Base-by-base conservation (phyloP, 495 filamentous ascomycete species). In the Margaritispora aquatica region DNA sequence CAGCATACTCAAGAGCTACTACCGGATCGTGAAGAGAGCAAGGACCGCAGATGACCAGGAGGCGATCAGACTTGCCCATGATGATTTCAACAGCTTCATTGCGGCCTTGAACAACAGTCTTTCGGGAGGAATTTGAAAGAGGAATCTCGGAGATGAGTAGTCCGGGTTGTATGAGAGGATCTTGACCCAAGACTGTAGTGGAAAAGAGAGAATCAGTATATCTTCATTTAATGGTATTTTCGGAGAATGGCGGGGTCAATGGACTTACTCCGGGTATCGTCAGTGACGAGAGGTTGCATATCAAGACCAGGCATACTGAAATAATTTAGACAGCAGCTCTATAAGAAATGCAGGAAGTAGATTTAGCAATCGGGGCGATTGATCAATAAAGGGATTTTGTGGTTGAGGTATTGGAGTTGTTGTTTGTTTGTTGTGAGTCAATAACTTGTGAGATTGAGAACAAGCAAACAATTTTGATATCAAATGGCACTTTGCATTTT, bases 21-120 rank as follows among this genome's bases (percentile, higher is more conserved):
- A 78, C 84, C 1, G 94, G 94, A 73, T 98, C 94, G 77, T 98
- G 94, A 69, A 98, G 91, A 48, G 92, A 97, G 80, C 94, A 98
- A 26, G 94, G 94, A 1, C 94, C 94, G 66, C 94, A 88, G 53
- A 98, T 83, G 62, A 97, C 94, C 59, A 98, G 84, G 5, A 98
- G 88, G 51, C 92, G 90, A 77, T 96, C 90, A 67, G 86, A 85
- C 10, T 70, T 73, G 55, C 80, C 82, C 70, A 88, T 91, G 60
- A 97, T 89, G 69, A 97, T 88, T 51, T 84, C 77, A 57, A 91
- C 80, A 60, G 91, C 88, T 67, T 96, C 90, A 63, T 80, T 82
- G 57, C 94, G 89, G 63, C 92, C 94, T 65, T 83, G 76, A 51
- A 96, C 76, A 51, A 97, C 92, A 1, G 91, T 87, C 58, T 86